These are phyloP conservation scores for Globisporangium heterothallicum DNA, from an alignment of 352 stramenopile species.

Conservation along the genomic window DNA sequence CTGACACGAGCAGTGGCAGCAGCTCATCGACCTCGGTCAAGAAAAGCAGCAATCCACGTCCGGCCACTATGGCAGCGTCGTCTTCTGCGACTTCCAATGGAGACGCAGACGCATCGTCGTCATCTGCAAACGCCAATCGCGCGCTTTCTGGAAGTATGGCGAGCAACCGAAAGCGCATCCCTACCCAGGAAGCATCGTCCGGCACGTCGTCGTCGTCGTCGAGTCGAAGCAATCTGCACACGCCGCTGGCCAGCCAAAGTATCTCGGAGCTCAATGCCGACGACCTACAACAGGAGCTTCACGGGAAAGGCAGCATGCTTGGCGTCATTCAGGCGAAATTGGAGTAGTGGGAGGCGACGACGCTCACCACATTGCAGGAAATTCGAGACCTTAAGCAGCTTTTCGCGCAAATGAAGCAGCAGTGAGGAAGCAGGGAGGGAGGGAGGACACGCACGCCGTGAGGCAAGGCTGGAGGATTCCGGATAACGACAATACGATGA, in stretches of 20 bases:
- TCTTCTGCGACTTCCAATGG: background rate
- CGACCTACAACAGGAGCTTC: conserved; percentile 28
- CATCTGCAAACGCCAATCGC: conserved; percentile 13
- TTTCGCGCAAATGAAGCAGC: conserved; percentile 40
- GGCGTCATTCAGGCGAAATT: conserved; percentile 53
- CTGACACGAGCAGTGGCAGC: conserved; percentile 1
- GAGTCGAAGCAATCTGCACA: conserved; percentile 26
- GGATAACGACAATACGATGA: too few relatives aligned
- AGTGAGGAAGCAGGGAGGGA: too few relatives aligned
- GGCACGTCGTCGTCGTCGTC: background rate
- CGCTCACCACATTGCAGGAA: conserved; percentile 59
- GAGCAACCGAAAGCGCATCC: conserved; percentile 54
- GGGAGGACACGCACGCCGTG: too few relatives aligned
- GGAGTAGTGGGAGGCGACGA: conserved; percentile 53
- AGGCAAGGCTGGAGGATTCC: too few relatives aligned
- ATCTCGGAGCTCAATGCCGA: conserved; percentile 13
- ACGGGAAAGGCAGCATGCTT: conserved; percentile 34
- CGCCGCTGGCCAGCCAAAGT: conserved; percentile 28
- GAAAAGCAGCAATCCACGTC: conserved; percentile 3
- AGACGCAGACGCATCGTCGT: background rate
- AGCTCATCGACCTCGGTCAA: background rate
- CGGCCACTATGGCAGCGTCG: background rate
- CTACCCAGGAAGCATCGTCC: conserved; percentile 14
- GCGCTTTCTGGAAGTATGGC: conserved; percentile 43
- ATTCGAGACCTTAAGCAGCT: conserved; percentile 67